Evolutionary conservation across 1,284 basidiomycete genomes (phyloP).

Genomic region (Fomitiporia mediterranea): DNA sequence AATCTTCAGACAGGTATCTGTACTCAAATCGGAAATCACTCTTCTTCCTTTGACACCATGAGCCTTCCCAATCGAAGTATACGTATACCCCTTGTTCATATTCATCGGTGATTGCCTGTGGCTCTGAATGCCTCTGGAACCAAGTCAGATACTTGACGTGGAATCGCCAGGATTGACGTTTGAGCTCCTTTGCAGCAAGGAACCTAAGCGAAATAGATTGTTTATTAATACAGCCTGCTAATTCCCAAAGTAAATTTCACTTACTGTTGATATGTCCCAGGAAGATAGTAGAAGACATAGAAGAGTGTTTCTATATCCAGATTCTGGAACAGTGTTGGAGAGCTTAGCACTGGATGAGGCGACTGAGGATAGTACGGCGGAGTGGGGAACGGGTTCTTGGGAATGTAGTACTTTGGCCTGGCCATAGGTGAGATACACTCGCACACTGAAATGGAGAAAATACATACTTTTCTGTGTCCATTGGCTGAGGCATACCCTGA

Average conservation of each 20-base stretch:
- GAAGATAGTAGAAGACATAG: slow-evolving; percentile 98
- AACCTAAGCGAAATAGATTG: slow-evolving; percentile 48
- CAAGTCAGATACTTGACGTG: slow-evolving; percentile 99
- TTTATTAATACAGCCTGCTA: slow-evolving; percentile 14
- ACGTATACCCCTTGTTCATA: slow-evolving; percentile 99
- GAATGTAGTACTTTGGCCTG: slow-evolving; percentile 95
- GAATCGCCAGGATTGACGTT: slow-evolving; percentile 98
- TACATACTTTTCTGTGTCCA: slow-evolving; percentile 90
- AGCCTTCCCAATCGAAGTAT: slow-evolving; percentile 96
- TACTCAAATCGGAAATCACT: slow-evolving; percentile 97
- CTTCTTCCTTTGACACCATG: slow-evolving; percentile 98
- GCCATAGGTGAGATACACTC: slow-evolving; percentile 4
- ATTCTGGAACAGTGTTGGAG: slow-evolving; percentile 84
- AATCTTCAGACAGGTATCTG: slow-evolving; percentile 87
- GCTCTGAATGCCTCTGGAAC: slow-evolving; percentile 99
- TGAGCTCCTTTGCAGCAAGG: slow-evolving; percentile 95
- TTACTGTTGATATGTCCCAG: slow-evolving; percentile 95
- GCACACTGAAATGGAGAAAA: slow-evolving; percentile 16
- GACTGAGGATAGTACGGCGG: slow-evolving; percentile 95
- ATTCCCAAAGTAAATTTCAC: slow-evolving; percentile 30
- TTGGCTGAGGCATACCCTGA: slow-evolving; percentile 83
- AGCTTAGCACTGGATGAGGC: slow-evolving; percentile 78
- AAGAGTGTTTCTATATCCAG: slow-evolving; percentile 97
- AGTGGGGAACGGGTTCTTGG: slow-evolving; percentile 88
- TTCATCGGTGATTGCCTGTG: slow-evolving; percentile 99